These are phyloP conservation scores for Alternaria metachromatica DNA, from an alignment of 2,329 filamentous ascomycete genomes.

Conservation along the genomic window DNA sequence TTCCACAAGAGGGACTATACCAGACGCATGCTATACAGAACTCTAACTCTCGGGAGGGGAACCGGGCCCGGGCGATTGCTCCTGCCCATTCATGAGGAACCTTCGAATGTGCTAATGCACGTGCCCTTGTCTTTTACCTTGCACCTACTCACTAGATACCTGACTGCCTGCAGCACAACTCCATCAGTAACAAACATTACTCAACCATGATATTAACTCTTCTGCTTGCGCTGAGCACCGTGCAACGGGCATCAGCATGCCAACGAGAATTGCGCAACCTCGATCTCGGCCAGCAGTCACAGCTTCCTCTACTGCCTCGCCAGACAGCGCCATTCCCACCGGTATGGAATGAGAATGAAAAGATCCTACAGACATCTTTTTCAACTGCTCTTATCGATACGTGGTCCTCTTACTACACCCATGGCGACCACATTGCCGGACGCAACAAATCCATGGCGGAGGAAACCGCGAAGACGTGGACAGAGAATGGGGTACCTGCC, in stretches of 20 bases:
- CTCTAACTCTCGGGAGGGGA: background rate
- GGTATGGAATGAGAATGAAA: conserved; percentile 43
- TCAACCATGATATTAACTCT: background rate
- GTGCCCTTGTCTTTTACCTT: background rate
- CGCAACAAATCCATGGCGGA: conserved; percentile 48
- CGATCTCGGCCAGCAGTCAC: background rate
- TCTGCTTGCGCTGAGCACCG: background rate
- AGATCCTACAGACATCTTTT: conserved; percentile 49
- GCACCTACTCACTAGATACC: background rate
- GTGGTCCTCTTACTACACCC: conserved; percentile 49
- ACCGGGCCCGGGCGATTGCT: background rate
- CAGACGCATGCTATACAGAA: background rate
- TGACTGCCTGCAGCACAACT: background rate
- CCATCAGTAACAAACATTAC: background rate
- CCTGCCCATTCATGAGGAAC: background rate
- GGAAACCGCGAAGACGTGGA: conserved; percentile 42
- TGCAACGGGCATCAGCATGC: background rate
- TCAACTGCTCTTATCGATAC: conserved; percentile 47
- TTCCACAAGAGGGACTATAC: background rate
- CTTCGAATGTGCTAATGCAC: background rate
- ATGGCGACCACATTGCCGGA: conserved; percentile 43
- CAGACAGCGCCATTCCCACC: conserved; percentile 40
- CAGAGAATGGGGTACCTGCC: conserved; percentile 27
- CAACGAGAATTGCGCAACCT: background rate
- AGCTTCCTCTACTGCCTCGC: background rate